Evolutionary conservation across 352 stramenopile species (phyloP).

Genomic region (Globisporangium recalcitrans): DNA sequence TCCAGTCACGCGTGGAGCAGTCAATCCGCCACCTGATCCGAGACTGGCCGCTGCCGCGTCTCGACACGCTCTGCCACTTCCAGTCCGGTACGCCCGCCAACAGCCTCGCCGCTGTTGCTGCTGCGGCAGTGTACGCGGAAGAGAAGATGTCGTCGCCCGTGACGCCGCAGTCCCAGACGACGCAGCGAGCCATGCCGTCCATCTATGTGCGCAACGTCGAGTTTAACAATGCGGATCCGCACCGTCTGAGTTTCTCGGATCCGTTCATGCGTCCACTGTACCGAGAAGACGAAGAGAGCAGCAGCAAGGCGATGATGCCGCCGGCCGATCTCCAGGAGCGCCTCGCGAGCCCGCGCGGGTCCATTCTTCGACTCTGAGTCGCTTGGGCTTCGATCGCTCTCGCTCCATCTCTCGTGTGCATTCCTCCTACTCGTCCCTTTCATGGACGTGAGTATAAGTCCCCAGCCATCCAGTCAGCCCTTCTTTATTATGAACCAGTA

Average conservation of each 20-base stretch:
- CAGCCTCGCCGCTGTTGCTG: conserved; percentile 4
- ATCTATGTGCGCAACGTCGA: not conserved
- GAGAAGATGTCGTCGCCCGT: conserved; percentile 13
- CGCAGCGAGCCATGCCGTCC: conserved; percentile 3
- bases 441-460: conserved; percentile 2
- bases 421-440: not conserved
- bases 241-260: not conserved
- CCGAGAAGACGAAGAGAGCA: not conserved
- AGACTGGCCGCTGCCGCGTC: conserved; percentile 43
- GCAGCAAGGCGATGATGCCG: not conserved
- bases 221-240: not conserved
- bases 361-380: conserved; percentile 1
- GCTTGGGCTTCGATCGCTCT: not conserved
- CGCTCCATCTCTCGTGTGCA: not conserved
- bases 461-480: not conserved
- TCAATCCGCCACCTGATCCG: conserved; percentile 60
- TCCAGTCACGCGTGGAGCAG: conserved; percentile 55
- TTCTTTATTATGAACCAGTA: conserved; percentile 4
- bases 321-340: not conserved
- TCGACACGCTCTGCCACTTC: conserved; percentile 38
- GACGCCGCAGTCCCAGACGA: not conserved
- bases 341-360: not conserved
- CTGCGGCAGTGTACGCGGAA: conserved; percentile 6
- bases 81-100: conserved; percentile 6
- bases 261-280: conserved; percentile 4